Conservation (phyloP, 441 rosid genomes). For the Pelargonium myrrhifolium region DNA sequence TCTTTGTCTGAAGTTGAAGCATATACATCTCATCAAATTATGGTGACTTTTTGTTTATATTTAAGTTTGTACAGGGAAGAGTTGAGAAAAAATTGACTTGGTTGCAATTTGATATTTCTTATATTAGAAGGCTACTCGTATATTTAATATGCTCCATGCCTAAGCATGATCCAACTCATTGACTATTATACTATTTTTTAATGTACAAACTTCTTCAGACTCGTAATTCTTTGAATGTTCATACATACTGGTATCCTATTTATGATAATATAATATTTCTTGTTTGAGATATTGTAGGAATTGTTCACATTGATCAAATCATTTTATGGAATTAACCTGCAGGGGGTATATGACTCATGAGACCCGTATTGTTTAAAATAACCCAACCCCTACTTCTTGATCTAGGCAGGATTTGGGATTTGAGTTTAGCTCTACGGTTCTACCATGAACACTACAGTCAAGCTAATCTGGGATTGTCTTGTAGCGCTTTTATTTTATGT, state of each 20-base stretch:
- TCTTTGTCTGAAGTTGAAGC: constrained; percentile 1
- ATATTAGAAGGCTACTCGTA: neutral
- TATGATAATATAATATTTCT: neutral
- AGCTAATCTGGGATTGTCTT: neutral
- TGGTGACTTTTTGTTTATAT: neutral
- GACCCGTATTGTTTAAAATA: neutral
- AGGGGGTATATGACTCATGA: neutral
- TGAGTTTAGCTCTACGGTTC: neutral
- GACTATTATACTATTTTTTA: neutral
- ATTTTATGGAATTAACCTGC: neutral
- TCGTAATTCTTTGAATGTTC: neutral
- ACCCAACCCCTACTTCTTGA: neutral
- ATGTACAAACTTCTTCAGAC: neutral
- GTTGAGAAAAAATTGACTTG: neutral
- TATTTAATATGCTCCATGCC: neutral
- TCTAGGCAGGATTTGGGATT: neutral
- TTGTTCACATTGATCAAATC: neutral
- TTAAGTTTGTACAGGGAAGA: neutral
- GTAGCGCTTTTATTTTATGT: neutral
- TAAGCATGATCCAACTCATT: constrained; percentile 10
- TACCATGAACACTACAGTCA: neutral
- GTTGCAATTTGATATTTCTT: constrained; percentile 5
- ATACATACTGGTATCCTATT: neutral
- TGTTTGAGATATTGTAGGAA: neutral
- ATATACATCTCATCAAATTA: neutral